Base-by-base conservation (phyloP, 352 stramenopile genomes). In the Pseudoperonospora humuli region DNA sequence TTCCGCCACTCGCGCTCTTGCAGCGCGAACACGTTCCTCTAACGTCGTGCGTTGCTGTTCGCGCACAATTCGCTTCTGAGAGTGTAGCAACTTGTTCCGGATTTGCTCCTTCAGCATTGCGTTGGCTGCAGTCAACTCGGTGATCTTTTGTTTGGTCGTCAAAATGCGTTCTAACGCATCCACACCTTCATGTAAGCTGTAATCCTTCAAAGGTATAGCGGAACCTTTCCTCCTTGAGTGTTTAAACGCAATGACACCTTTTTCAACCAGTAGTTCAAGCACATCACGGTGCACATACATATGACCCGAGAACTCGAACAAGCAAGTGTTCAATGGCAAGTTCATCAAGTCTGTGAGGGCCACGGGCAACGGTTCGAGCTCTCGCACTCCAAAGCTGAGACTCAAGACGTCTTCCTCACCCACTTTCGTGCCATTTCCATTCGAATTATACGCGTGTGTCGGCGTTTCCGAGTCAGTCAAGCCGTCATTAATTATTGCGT, bases 301-400 rank as follows among this genome's bases (percentile, higher is more conserved):
- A 18, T 77, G 63, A 8, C 71, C 67, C 15, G 66, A 70, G 43
- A 90, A 86, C 53, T 90, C 77, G 10, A 90, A 83, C 8, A 90
- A 58, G 41, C 75, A 87, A 40, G 77, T 87, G 38, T 90, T 90
- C 37, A 90, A 45, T n/a, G 77, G 77, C 24, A 90, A 48, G 33
- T 82, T 90, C 17, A 61, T 57, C 37, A 86, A 53, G 29, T 90
- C 77, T 5, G 69, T 54, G 5, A 90, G 44, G 3, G 40, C 46
- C 36, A 84, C 64, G 2, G 77, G 77, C 14, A 90, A 62, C 38
- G 71, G 68, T 45, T 86, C 74, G 2, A 90, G 67, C 39, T 90
- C 77, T 32, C 64, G 63, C 29, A 86, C 61, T 11, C 62, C 80
- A 58, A 86, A 85, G 33, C 54, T 67, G 21, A 85, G 45, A 45